Evolutionary conservation across 139 green algal species (phyloP), one percentile per base, ranked within the genome.

Genomic region (Zygnema cylindricum): DNA sequence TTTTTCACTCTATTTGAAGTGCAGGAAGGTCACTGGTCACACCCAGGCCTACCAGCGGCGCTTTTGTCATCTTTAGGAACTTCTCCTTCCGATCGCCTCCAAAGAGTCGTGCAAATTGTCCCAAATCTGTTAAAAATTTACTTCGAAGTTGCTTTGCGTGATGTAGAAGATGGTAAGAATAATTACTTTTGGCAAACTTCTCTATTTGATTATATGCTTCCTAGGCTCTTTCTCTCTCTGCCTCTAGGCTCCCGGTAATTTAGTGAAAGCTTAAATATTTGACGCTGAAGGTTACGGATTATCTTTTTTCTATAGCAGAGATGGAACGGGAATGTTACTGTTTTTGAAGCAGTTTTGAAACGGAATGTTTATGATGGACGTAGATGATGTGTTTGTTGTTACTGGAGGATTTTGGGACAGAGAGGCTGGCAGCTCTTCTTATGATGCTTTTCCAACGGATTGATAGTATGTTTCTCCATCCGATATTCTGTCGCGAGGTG

Each of bases 11-110:
- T n/a, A n/a, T n/a, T n/a, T n/a, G n/a, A n/a, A 3, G 3, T 79
- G 71, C 71, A 79, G 71, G 36, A 79, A 16, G 71, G 71, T 7
- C 71, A 79, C 71, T 79, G 71, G 71, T 79, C 71, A 41, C 16
- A 79, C 11, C 71, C 71, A 3, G 71, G 71, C 36, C 71, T 79
- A 23, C 71, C 36, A 43, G 38, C 3, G 16, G 71, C 71, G 7
- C 71, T 79, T 43, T 79, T 16, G 16, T 41, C 71, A 43, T 7
- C 16, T 43, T 41, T 43, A 16, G 71, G 16, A 7, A 23, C 71
- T 41, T 16, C 36, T 41, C 36, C 71, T 25, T 79, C 71, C 11
- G 11, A 25, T 7, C 71, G 38, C 11, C 36, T 79, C 36, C 36
- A 79, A 43, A 7, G 71, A 25, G 21, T 43, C 16, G 11, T 79